Evolutionary conservation across 2,329 filamentous ascomycete species (phyloP).

Genomic region (Trichoderma simmonsii): DNA sequence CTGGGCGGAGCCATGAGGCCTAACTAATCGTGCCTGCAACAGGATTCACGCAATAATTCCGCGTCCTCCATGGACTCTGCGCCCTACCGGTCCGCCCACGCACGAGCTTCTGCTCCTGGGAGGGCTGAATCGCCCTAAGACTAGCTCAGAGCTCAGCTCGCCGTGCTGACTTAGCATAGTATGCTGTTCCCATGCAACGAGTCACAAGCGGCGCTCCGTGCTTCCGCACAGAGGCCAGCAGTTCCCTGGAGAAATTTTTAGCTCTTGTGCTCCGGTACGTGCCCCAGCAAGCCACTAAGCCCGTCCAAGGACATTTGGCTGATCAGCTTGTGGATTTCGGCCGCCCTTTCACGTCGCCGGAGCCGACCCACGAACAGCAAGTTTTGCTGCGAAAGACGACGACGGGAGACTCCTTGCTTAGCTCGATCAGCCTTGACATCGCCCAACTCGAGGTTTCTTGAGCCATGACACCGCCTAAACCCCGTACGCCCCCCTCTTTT

Average conservation of each 20-base stretch:
- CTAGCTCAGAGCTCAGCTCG: slow-evolving; percentile 12
- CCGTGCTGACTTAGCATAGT: neutral
- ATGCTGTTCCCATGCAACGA: neutral
- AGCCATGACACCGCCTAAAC: neutral
- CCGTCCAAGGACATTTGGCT: neutral
- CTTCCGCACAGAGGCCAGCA: neutral
- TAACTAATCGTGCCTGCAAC: neutral
- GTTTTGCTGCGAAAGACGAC: neutral
- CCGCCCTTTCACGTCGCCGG: slow-evolving; percentile 1
- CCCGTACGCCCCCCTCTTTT: neutral
- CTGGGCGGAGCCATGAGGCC: slow-evolving; percentile 6
- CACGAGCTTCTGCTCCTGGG: neutral
- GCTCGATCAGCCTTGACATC: neutral
- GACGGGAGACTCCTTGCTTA: neutral
- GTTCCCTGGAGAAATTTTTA: neutral
- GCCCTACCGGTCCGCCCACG: slow-evolving; percentile 10
- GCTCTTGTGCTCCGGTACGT: neutral
- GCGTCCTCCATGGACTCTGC: neutral
- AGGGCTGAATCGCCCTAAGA: slow-evolving; percentile 13
- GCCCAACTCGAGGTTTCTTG: neutral
- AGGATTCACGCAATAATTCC: slow-evolving; percentile 2
- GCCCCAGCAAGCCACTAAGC: neutral
- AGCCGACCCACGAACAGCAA: neutral
- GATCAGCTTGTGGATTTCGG: slow-evolving; percentile 5
- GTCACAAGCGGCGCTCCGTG: neutral